Base-by-base conservation (phyloP, 148 eudicot species). In the Dianthus caryophyllus region DNA sequence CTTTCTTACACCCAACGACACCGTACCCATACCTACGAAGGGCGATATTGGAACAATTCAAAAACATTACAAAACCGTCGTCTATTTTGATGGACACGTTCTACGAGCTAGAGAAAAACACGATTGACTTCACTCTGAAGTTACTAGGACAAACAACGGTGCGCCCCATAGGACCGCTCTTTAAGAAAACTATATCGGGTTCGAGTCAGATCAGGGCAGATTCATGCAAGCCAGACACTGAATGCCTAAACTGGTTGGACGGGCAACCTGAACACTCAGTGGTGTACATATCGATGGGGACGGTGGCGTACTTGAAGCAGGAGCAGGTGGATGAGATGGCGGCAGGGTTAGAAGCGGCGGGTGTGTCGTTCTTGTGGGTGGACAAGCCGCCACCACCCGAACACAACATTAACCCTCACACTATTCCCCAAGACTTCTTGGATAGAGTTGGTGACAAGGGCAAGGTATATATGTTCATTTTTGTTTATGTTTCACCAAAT, bases 261-360 rank as follows among this genome's bases (percentile, higher is more conserved):
- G 20, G 80, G 7, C 76, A 70, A 68, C 79, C 82, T 0, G 72
- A 72, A 0, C 46, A 66, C 2, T 78, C 93, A 0, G 96, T 88
- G 7, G 90, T 88, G 51, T 85, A 88, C 69, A 81, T 91, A 4
- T 88, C 92, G 38, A 86, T 83, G 31, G 97, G 97, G 11, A 91
- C 92, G 11, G 65, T 88, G 1, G 92, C 86, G 18, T 54, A 57
- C 25, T 50, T 83, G 77, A 80, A 79, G 52, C 93, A 88, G 31
- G 84, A 88, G 22, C 96, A 91, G 52, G 48, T 87, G 1, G 71
- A 89, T 25, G 96, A 85, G 76, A 77, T 92, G 2, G 97, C 97
- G 0, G 61, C 75, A 9, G 97, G 91, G 30, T 43, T 92, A 29
- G 61, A 80, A 24, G 70, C 67, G 21, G 68, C 90, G 0, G 85